These are phyloP conservation scores for Cadophora luteo-olivacea DNA, from an alignment of 2,329 filamentous ascomycete genomes.

Conservation along the genomic window DNA sequence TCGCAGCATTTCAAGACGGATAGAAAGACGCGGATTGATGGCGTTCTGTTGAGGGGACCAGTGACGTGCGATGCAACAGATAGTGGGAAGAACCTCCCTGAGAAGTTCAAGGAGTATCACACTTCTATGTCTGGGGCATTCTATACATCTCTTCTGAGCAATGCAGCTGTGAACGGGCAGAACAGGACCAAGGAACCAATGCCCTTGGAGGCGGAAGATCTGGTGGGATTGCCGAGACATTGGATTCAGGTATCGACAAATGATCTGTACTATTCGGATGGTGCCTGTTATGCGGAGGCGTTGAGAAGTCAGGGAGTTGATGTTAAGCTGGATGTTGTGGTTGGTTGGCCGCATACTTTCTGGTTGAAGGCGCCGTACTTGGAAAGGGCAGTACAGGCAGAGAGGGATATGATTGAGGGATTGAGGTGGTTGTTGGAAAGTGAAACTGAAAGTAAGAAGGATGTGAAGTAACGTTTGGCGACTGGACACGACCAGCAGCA, in stretches of 20 bases:
- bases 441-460: slow-evolving; percentile 7
- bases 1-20: slow-evolving; percentile 43
- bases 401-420: slow-evolving; percentile 51
- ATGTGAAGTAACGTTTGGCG: background rate
- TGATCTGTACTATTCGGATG: slow-evolving; percentile 58
- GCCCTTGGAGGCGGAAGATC: slow-evolving; percentile 44
- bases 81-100: slow-evolving; percentile 48
- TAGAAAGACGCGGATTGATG: slow-evolving; percentile 45
- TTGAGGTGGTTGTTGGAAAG: slow-evolving; percentile 49
- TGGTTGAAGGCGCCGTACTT: slow-evolving; percentile 55
- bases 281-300: slow-evolving; percentile 55
- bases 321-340: slow-evolving; percentile 51
- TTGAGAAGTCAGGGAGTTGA: slow-evolving; percentile 49
- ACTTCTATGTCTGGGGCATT: slow-evolving; percentile 50
- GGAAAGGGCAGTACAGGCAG: slow-evolving; percentile 49
- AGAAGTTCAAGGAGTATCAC: slow-evolving; percentile 47
- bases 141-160: slow-evolving; percentile 44
- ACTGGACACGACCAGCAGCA: background rate
- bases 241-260: slow-evolving; percentile 59
- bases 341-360: slow-evolving; percentile 59
- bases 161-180: slow-evolving; percentile 45
- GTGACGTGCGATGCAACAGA: slow-evolving; percentile 54
- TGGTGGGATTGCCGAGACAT: slow-evolving; percentile 46
- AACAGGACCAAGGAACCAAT: slow-evolving; percentile 52
- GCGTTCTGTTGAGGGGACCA: slow-evolving; percentile 54